Percentiles rank a stretch among this genome's conserved stretches.
Conservation (phyloP, 106 monocot species). For the Dioscorea alata region DNA sequence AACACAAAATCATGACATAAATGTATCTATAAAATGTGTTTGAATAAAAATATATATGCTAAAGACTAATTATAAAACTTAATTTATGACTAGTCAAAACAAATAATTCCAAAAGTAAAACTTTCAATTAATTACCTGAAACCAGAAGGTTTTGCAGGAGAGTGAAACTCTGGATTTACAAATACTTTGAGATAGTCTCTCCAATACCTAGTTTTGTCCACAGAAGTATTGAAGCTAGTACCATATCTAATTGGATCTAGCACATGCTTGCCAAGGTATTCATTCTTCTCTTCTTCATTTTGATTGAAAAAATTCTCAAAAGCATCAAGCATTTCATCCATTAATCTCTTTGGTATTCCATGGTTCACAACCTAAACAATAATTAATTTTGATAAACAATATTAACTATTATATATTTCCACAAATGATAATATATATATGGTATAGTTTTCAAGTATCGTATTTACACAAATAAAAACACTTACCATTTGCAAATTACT, state of each 20-base stretch:
- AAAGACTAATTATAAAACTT: too few species aligned
- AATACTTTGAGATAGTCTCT: slow-evolving; percentile 64
- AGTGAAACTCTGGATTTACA: slow-evolving; percentile 48
- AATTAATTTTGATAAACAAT: background rate
- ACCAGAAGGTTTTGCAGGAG: slow-evolving; percentile 40
- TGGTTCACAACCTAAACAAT: slow-evolving; percentile 38
- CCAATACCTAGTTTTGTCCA: slow-evolving; percentile 52
- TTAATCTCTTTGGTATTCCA: slow-evolving; percentile 21
- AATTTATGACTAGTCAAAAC: too few species aligned
- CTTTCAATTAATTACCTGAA: slow-evolving; percentile 25
- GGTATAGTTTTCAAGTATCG: too few species aligned
- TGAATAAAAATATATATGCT: too few species aligned
- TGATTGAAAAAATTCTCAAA: slow-evolving; percentile 17
- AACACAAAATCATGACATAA: too few species aligned
- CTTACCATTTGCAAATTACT: background rate
- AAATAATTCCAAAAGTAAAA: too few species aligned
- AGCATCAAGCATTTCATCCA: slow-evolving; percentile 6
- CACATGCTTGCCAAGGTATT: slow-evolving; percentile 24
- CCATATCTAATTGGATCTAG: slow-evolving; percentile 59
- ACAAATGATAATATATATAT: background rate
- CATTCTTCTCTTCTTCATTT: slow-evolving; percentile 48
- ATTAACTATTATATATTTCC: background rate
- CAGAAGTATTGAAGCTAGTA: slow-evolving; percentile 61
- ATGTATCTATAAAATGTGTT: too few species aligned
- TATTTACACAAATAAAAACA: too few species aligned